Evolutionary conservation across 371 early-diverging fungal species (phyloP).

Genomic region (Nematocida minor): DNA sequence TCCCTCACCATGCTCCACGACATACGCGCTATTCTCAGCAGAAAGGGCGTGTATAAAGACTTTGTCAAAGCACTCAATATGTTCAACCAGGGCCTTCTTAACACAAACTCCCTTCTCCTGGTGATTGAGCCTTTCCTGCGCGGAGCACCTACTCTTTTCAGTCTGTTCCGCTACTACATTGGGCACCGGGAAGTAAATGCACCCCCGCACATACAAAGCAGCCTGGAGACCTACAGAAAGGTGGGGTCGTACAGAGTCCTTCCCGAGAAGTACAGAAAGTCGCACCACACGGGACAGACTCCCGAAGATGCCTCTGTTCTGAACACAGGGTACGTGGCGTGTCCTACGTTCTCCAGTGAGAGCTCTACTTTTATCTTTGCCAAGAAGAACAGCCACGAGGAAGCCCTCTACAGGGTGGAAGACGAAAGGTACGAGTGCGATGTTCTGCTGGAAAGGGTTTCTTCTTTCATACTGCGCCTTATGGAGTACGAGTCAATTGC

Average conservation of each 20-base stretch:
- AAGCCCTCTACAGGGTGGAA: slow-evolving; percentile 84
- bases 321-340: slow-evolving; percentile 84
- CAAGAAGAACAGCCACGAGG: slow-evolving; percentile 85
- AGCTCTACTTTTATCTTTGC: slow-evolving; percentile 81
- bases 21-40: slow-evolving; percentile 66
- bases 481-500: slow-evolving; percentile 73
- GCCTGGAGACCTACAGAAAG: slow-evolving; percentile 38
- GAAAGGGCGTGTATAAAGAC: slow-evolving; percentile 80
- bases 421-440: slow-evolving; percentile 97
- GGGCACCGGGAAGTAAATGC: slow-evolving; percentile 71
- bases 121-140: slow-evolving; percentile 66
- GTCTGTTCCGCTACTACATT: slow-evolving; percentile 85
- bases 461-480: slow-evolving; percentile 77
- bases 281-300: slow-evolving; percentile 76
- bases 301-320: slow-evolving; percentile 79
- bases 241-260: slow-evolving; percentile 60
- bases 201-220: slow-evolving; percentile 30
- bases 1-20: slow-evolving; percentile 74
- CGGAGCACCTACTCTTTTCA: slow-evolving; percentile 71
- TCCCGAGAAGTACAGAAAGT: slow-evolving; percentile 57
- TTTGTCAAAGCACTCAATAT: slow-evolving; percentile 89
- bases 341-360: slow-evolving; percentile 86
- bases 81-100: slow-evolving; percentile 84
- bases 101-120: slow-evolving; percentile 73
- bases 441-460: slow-evolving; percentile 82